Base-by-base conservation (phyloP, 768 basidiomycete genomes). In the Epithele typhae region DNA sequence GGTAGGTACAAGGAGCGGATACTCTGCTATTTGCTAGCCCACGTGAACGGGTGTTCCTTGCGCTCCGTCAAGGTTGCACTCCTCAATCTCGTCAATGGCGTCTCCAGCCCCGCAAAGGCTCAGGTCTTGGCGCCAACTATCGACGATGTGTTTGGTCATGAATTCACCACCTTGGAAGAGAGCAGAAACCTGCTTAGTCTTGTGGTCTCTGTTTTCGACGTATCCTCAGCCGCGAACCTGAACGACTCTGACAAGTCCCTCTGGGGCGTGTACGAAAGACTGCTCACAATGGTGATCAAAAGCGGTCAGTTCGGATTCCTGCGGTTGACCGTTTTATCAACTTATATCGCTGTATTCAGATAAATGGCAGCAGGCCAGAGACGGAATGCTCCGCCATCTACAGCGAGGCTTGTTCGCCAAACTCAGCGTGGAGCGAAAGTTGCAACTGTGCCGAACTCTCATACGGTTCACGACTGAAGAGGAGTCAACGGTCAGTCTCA, bases 11-110 rank as follows among this genome's bases (percentile, higher is more conserved):
- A 81, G 59, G 76, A 77, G 50, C 77, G 82, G 11, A 68, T 93
- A 35, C 58, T 89, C 34, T 90, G 84, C 59, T 92, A 77, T 63
- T 63, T 96, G 0, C 67, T 89, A 5, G 93, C 93, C 1, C 94
- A 97, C 61, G 71, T 86, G 52, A 73, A 75, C 38, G 75, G 79
- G 4, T 76, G 86, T 52, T 64, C 71, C 2, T 59, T 77, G 3
- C 63, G 76, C 2, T 48, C 57, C 1, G 72, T 77, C 15, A 79
- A 82, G 49, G 59, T 78, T 10, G 59, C 67, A 10, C 64, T 97
- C 0, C 70, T 97, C 15, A 65, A 53, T 4, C 65, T 69, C 25
- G 45, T 80, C 9, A 58, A 69, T 22, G 65, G 68, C 8, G 68
- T 87, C 32, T 68, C 76, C 3, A 78, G 81, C 56, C 61, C 51